phyloP scores from a whole-genome alignment of 2,329 filamentous ascomycete species.

The Pestalotiopsis sp. region DNA sequence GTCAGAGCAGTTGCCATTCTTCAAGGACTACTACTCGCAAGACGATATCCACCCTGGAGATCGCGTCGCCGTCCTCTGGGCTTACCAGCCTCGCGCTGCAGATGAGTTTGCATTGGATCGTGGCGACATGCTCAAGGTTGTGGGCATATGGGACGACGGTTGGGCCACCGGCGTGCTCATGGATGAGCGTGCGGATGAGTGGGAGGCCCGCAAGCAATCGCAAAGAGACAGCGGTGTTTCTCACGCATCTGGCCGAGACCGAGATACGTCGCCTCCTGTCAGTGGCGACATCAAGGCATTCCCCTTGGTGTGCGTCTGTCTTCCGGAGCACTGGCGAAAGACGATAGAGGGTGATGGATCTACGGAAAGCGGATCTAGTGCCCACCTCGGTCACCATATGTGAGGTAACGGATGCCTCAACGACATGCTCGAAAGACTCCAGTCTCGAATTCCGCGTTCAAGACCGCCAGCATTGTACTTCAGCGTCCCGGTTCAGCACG shows the following conservation, averaged over 20 bases:
- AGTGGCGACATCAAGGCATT: constrained; percentile 95
- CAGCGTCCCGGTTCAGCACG: not conserved
- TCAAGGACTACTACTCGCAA: constrained; percentile 98
- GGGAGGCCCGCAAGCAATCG: constrained; percentile 73
- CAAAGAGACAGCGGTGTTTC: constrained; percentile 95
- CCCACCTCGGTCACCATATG: constrained; percentile 25
- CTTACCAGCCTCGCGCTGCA: constrained; percentile 89
- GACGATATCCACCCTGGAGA: constrained; percentile 94
- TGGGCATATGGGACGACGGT: constrained; percentile 98
- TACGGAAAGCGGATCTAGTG: constrained; percentile 60
- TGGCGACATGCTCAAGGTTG: constrained; percentile 96
- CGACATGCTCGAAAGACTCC: not conserved
- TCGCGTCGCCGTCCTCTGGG: constrained; percentile 90
- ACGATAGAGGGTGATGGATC: constrained; percentile 89
- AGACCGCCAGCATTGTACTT: constrained; percentile 10
- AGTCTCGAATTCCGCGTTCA: constrained; percentile 4
- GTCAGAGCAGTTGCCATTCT: constrained; percentile 92
- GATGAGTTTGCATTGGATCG: constrained; percentile 94
- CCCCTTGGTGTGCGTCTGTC: constrained; percentile 92
- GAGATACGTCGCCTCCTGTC: constrained; percentile 62
- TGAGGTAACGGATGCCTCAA: constrained; percentile 22
- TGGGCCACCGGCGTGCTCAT: constrained; percentile 94
- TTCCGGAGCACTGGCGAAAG: constrained; percentile 94
- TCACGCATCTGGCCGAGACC: constrained; percentile 66
- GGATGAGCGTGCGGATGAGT: constrained; percentile 83